Base-by-base conservation (phyloP, 2,329 filamentous ascomycete genomes). In the Alternaria gaisen region DNA sequence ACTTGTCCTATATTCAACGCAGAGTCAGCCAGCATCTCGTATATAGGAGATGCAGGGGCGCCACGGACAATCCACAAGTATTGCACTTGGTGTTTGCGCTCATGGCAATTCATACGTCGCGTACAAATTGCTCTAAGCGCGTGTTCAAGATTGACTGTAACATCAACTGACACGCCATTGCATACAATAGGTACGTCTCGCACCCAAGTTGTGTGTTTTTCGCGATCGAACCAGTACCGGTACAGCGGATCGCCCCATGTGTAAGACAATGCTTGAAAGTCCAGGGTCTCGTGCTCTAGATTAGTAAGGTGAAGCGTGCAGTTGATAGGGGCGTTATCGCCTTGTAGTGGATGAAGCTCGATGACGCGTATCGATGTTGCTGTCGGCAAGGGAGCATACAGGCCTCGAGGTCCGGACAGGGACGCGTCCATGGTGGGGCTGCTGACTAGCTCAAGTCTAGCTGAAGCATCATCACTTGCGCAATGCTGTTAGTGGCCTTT, bases 231-330 rank as follows among this genome's bases (percentile, higher is more conserved):
- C 44, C 44, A 43, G 28, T 50, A 30, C 11, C 54, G 24, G 14
- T 50, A 51, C n/a, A 50, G 36, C 24, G 28, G 47, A 28, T 64
- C 53, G 9, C 57, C 61, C 58, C 61, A 61, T 4, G 41, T 51
- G 34, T 64, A 63, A 6, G 60, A 63, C 26, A 63, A 47, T 10
- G 60, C 51, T 12, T 63, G 18, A 22, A 40, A 63, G 4, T 46
- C 28, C 9, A 43, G 38, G 12, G n/a, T 34, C 12, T 56, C 20
- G 36, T 22, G 11, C 26, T 50, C 26, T 4, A 56, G 54, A 34
- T 48, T 20, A 44, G 41, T 55, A 8, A 46, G 16, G 14, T 46
- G 41, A 16, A 55, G 52, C 1, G 52, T 46, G 41, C 52, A 55
- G n/a, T 36, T 16, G 18, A 55, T 22, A 42, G 20, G 18, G 6